Evolutionary conservation across 2,329 filamentous ascomycete genomes (phyloP).

Genomic region (Fusarium sp.): DNA sequence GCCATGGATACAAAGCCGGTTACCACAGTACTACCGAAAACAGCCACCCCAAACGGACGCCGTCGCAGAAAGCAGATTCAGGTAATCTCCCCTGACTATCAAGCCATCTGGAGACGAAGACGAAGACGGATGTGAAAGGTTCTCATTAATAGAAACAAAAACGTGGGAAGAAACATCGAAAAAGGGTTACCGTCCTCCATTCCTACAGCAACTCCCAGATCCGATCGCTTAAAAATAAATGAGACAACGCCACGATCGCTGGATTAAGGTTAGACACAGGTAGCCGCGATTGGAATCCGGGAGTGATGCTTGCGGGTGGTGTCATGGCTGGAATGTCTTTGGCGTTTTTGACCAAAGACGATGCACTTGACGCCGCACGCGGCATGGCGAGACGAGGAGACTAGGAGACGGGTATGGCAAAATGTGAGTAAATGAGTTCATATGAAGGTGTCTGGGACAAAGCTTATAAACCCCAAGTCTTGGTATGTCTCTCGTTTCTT

Average conservation of each 20-base stretch:
- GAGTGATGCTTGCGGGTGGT: conserved; percentile 36
- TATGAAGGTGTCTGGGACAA: neutral
- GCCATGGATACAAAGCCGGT: conserved; percentile 8
- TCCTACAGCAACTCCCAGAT: conserved; percentile 5
- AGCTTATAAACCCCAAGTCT: conserved; percentile 25
- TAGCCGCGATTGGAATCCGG: conserved; percentile 4
- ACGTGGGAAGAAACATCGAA: neutral
- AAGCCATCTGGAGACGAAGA: neutral
- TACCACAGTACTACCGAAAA: conserved; percentile 14
- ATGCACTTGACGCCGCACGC: conserved; percentile 27
- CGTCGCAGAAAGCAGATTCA: neutral
- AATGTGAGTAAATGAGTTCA: neutral
- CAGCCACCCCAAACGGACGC: conserved; percentile 21
- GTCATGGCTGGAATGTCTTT: conserved; percentile 40
- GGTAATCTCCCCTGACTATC: conserved; percentile 32
- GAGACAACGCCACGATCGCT: neutral
- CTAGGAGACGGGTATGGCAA: neutral
- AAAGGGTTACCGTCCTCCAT: neutral
- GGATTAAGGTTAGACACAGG: neutral
- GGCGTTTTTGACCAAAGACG: conserved; percentile 20
- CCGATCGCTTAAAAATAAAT: neutral
- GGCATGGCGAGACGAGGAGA: neutral
- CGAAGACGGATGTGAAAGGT: neutral
- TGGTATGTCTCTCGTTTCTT: conserved; percentile 14
- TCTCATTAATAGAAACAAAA: neutral